Percentiles rank a stretch among this genome's conserved stretches.
Evolutionary conservation across 2,329 filamentous ascomycete genomes (phyloP).

Genomic region (Verticillium zaregamsianum): DNA sequence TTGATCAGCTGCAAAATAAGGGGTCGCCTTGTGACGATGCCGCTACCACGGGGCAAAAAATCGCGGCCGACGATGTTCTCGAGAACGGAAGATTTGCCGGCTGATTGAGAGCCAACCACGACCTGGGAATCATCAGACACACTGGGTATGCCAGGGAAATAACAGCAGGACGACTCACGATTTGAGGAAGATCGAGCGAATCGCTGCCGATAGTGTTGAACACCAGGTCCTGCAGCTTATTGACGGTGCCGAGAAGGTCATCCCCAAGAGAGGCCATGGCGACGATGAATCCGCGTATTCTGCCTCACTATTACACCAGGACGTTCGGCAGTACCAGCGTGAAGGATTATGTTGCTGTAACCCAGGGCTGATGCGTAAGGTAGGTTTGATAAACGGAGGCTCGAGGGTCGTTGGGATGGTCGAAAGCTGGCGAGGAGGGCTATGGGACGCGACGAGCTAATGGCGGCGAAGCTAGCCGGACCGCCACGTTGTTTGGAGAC

Average conservation of each 20-base stretch:
- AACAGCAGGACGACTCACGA: conserved; percentile 57
- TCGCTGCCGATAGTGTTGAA: conserved; percentile 99
- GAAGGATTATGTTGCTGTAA: not conserved
- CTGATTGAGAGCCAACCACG: conserved; percentile 96
- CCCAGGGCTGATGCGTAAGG: not conserved
- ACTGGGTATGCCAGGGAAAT: not conserved
- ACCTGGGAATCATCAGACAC: conserved; percentile 53
- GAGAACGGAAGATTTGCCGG: conserved; percentile 95
- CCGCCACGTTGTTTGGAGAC: not conserved
- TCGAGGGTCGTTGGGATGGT: not conserved
- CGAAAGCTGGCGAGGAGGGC: not conserved
- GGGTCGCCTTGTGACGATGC: conserved; percentile 91
- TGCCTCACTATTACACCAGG: not conserved
- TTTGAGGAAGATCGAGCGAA: conserved; percentile 94
- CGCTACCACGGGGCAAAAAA: conserved; percentile 92
- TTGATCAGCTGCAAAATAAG: conserved; percentile 98
- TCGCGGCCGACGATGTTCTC: conserved; percentile 98
- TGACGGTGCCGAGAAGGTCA: conserved; percentile 91
- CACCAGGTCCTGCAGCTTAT: conserved; percentile 96
- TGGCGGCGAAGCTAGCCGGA: not conserved
- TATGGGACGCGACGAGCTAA: not conserved
- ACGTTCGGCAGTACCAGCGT: no score
- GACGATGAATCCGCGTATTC: conserved; percentile 2
- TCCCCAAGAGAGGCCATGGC: conserved; percentile 92
- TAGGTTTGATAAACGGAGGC: not conserved